Evolutionary conservation across 2,329 filamentous ascomycete genomes (phyloP), one percentile per base, ranked within the genome.

Genomic region (Aspergillus eucalypticola): DNA sequence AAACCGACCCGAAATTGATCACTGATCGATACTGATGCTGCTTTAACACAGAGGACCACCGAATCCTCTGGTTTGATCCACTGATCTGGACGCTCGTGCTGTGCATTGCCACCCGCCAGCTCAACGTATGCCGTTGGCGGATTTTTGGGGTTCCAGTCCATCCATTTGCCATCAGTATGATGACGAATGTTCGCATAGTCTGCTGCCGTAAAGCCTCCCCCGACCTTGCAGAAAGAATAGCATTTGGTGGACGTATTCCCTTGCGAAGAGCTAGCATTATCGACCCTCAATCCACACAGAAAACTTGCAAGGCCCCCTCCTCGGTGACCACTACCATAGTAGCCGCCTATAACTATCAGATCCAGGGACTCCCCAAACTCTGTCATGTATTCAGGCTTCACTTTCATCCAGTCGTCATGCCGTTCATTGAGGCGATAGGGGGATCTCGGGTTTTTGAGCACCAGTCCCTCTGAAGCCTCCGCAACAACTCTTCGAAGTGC

Each of bases 381-480:
- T 2, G 88, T 88, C 93, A 98, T 97, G 75, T 99, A 99, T 65
- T 99, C 95, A 1, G 95, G 95, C 71, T 99, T 99, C 8, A 99
- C 93, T 74, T 99, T 99, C 78, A 97, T 89, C 95, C 95, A 99
- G 75, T 96, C 91, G 68, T 96, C 91, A 69, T 96, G 95, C 51
- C 95, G 89, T 66, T 91, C 90, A 71, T 96, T 96, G 8, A 98
- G 83, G 6, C 87, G 84, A 73, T 99, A 99, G 70, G 86, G 84
- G 0, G 93, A 96, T 5, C 89, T 84, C 7, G 95, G 95, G 64
- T 96, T 98, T 79, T 99, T 99, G 55, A 98, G 79, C 0, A 99
- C 92, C 0, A 98, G 82, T 1, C 95, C 95, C 75, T 98, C 95
- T 0, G 90, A 94, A 0, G 91, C 87, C 64, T 94, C 90, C 2